Conservation (phyloP, 371 early-diverging fungal genomes). For the Mucor irregularis region DNA sequence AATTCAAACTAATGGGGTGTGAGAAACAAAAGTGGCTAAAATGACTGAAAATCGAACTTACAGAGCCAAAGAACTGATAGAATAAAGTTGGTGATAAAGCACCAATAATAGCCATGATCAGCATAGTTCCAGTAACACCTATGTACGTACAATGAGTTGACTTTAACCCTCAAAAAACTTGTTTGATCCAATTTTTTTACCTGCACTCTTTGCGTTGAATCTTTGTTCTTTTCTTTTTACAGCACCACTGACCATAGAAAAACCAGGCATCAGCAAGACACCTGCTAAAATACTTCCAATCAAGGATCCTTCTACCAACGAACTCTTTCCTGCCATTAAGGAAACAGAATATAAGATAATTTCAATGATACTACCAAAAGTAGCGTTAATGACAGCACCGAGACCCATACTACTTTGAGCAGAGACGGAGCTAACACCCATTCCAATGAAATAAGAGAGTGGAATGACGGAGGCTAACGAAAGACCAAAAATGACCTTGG, state of each 20-base stretch:
- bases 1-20: slow-evolving; percentile 68
- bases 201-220: slow-evolving; percentile 94
- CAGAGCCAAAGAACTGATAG: slow-evolving; percentile 86
- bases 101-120: slow-evolving; percentile 94
- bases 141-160: not conserved
- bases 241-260: slow-evolving; percentile 93
- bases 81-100: slow-evolving; percentile 94
- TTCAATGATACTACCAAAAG: slow-evolving; percentile 96
- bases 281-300: slow-evolving; percentile 92
- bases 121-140: slow-evolving; percentile 92
- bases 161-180: not conserved
- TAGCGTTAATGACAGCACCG: slow-evolving; percentile 96
- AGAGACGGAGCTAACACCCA: slow-evolving; percentile 94
- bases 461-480: slow-evolving; percentile 89
- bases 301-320: slow-evolving; percentile 89
- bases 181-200: slow-evolving; percentile 28
- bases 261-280: slow-evolving; percentile 89
- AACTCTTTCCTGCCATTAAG: slow-evolving; percentile 82
- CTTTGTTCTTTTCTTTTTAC: slow-evolving; percentile 87
- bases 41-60: no score
- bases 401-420: slow-evolving; percentile 92
- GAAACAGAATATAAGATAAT: slow-evolving; percentile 92
- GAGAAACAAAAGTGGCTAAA: not conserved
- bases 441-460: slow-evolving; percentile 94
- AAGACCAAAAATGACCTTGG: slow-evolving; percentile 70